Conservation (phyloP, 2,329 filamentous ascomycete species). For the Colletotrichum orbiculare region DNA sequence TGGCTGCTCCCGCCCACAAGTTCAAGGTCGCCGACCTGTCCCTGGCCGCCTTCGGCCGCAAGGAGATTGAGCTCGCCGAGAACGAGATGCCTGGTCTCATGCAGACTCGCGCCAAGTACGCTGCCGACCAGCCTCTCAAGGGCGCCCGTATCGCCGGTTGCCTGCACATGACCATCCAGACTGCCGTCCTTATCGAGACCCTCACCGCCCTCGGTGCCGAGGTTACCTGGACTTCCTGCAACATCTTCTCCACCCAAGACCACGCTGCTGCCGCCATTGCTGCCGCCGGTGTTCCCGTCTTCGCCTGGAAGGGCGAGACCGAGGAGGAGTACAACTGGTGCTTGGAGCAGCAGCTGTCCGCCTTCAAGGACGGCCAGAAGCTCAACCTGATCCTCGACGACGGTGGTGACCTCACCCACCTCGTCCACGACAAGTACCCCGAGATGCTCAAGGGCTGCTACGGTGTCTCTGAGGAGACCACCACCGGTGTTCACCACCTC, state of each 20-base stretch:
- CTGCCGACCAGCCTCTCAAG: slow-evolving; percentile 89
- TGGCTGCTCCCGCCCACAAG: slow-evolving; percentile 86
- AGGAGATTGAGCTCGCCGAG: slow-evolving; percentile 98
- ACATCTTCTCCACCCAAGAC: slow-evolving; percentile 99
- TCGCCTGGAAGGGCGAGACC: slow-evolving; percentile 87
- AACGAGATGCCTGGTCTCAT: slow-evolving; percentile 98
- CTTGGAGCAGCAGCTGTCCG: slow-evolving; percentile 94
- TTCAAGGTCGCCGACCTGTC: slow-evolving; percentile 99
- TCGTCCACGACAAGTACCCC: slow-evolving; percentile 98
- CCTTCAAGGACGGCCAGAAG: slow-evolving; percentile 96
- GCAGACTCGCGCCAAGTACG: slow-evolving; percentile 93
- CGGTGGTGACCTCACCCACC: slow-evolving; percentile 94
- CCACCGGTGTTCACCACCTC: slow-evolving; percentile 98
- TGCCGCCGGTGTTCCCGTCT: slow-evolving; percentile 89
- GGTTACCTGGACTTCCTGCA: slow-evolving; percentile 99
- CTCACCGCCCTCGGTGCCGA: slow-evolving; percentile 94
- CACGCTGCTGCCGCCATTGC: slow-evolving; percentile 98
- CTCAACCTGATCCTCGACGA: slow-evolving; percentile 99
- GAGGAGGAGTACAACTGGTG: slow-evolving; percentile 99
- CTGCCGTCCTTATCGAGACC: slow-evolving; percentile 98
- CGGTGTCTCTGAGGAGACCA: slow-evolving; percentile 99
- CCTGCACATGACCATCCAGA: slow-evolving; percentile 99
- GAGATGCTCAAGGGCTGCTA: slow-evolving; percentile 98
- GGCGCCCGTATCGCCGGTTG: slow-evolving; percentile 97
- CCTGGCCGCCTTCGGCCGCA: slow-evolving; percentile 97